A percentile compares a stretch with the other conserved stretches of the same genome.
Conservation (phyloP, 768 basidiomycete genomes). For the Mycena indigotica region DNA sequence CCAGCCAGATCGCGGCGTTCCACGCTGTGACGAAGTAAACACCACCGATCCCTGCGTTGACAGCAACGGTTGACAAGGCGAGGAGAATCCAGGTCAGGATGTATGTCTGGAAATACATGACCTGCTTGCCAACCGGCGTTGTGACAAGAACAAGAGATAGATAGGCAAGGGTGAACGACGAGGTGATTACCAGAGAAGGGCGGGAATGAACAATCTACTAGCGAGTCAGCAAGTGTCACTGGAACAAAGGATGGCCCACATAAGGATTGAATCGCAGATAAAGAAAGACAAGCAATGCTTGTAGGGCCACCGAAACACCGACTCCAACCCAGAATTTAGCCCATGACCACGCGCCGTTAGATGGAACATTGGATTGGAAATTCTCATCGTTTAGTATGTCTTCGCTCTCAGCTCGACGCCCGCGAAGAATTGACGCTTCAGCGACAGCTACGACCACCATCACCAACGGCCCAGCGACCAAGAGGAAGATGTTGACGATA, state of each 20-base stretch:
- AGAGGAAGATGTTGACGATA: constrained; percentile 57
- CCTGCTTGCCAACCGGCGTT: constrained; percentile 34
- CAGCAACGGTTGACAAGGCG: constrained; percentile 48
- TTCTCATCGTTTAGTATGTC: background rate
- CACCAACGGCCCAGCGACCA: constrained; percentile 62
- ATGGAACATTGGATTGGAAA: too few species aligned
- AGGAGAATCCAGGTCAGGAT: constrained; percentile 62
- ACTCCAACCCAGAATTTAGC: constrained; percentile 66
- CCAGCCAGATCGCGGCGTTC: constrained; percentile 52
- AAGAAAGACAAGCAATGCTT: constrained; percentile 40
- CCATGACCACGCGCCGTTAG: constrained; percentile 47
- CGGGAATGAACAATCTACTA: constrained; percentile 64
- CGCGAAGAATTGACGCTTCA: background rate
- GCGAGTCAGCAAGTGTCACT: constrained; percentile 3
- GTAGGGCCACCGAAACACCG: constrained; percentile 43
- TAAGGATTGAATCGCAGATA: constrained; percentile 30
- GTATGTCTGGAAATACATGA: constrained; percentile 55
- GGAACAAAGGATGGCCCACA: constrained; percentile 5
- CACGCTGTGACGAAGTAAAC: constrained; percentile 61
- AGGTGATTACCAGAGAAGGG: constrained; percentile 52
- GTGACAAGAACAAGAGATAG: constrained; percentile 47
- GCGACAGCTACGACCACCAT: constrained; percentile 31
- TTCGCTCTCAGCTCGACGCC: constrained; percentile 3
- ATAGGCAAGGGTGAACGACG: constrained; percentile 53
- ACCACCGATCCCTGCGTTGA: constrained; percentile 49